Percentiles rank a stretch among this genome's conserved stretches.
These are phyloP conservation scores for Malassezia cuniculi DNA, from an alignment of 1,284 basidiomycete genomes.

Conservation along the genomic window DNA sequence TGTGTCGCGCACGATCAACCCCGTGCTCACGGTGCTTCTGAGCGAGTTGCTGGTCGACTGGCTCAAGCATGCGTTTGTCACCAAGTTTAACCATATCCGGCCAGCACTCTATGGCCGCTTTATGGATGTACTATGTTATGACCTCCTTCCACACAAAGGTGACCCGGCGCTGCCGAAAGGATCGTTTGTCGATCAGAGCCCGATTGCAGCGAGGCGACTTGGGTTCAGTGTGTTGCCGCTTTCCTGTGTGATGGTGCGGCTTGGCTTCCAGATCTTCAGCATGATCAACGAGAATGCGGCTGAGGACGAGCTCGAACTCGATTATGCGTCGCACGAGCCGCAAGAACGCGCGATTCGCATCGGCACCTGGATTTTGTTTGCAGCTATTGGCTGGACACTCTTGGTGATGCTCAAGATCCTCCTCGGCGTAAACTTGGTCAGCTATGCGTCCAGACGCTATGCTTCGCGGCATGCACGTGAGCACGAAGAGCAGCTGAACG, in stretches of 20 bases:
- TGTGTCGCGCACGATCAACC: conserved; percentile 82
- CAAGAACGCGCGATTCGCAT: background rate
- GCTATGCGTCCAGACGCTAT: conserved; percentile 33
- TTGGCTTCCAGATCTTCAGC: conserved; percentile 58
- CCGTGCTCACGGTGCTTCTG: conserved; percentile 73
- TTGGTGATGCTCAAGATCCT: conserved; percentile 39
- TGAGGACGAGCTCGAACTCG: background rate
- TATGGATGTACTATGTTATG: conserved; percentile 87
- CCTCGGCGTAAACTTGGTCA: conserved; percentile 33
- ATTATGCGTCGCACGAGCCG: background rate
- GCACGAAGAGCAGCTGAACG: conserved; percentile 35
- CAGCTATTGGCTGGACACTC: conserved; percentile 4
- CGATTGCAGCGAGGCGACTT: conserved; percentile 77
- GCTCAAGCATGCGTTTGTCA: conserved; percentile 98
- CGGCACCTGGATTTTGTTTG: conserved; percentile 1
- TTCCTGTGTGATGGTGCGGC: conserved; percentile 75
- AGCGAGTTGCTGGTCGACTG: conserved; percentile 95
- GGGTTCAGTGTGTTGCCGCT: conserved; percentile 88
- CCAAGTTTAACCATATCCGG: conserved; percentile 78
- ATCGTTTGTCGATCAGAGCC: conserved; percentile 85
- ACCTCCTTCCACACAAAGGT: conserved; percentile 73
- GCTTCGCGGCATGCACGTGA: conserved; percentile 31
- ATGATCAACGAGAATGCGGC: conserved; percentile 51
- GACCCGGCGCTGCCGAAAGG: conserved; percentile 55
- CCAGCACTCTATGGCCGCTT: conserved; percentile 90